Percentiles rank a stretch among this genome's conserved stretches.
Evolutionary conservation across 441 rosid genomes (phyloP).

Genomic region (Gossypium schwendimanii): DNA sequence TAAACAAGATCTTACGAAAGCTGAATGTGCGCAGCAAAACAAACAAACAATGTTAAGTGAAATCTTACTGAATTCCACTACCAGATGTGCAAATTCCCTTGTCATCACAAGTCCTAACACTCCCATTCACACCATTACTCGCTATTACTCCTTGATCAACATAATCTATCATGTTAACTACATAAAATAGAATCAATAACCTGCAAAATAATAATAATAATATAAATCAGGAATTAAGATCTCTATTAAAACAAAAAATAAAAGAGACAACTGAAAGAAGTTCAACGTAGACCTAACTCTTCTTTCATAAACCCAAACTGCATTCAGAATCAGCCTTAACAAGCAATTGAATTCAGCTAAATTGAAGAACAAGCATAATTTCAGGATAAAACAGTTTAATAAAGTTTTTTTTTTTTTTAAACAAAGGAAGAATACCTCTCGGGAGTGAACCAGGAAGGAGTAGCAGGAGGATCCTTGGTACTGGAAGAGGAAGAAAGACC

Average conservation of each 20-base stretch:
- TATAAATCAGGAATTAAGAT: slow-evolving; percentile 2
- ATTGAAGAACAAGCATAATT: background rate
- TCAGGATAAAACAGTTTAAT: background rate
- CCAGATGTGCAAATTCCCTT: slow-evolving; percentile 55
- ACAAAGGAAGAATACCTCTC: slow-evolving; percentile 24
- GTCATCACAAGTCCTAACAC: slow-evolving; percentile 36
- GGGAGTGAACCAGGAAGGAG: slow-evolving; percentile 50
- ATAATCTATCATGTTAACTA: slow-evolving; percentile 54
- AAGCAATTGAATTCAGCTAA: background rate
- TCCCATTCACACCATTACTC: slow-evolving; percentile 67
- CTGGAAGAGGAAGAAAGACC: background rate
- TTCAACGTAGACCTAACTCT: background rate
- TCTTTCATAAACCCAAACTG: background rate
- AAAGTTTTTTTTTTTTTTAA: background rate
- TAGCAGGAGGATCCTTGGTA: background rate
- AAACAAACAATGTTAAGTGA: background rate
- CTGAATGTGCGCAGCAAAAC: background rate
- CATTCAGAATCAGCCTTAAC: background rate
- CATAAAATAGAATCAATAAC: slow-evolving; percentile 45
- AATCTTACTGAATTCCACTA: slow-evolving; percentile 61
- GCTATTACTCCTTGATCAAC: slow-evolving; percentile 70
- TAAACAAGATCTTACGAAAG: background rate
- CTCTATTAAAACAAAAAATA: background rate
- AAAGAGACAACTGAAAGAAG: background rate
- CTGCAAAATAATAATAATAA: slow-evolving; percentile 22